phyloP scores from a whole-genome alignment of 768 basidiomycete genomes.

The Mycena polygramma region DNA sequence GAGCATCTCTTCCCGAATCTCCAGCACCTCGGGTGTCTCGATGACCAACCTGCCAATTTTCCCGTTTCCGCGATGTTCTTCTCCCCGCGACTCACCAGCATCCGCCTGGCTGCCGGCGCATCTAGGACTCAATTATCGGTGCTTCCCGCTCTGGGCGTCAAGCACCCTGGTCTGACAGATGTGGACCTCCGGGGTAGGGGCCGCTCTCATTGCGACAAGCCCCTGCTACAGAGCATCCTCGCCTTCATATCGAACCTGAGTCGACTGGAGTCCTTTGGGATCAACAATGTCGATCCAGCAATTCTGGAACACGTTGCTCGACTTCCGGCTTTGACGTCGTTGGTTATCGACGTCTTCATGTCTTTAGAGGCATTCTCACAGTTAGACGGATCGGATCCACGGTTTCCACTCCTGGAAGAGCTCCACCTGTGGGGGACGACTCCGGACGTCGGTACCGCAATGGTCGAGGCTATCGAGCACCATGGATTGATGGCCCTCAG shows the following conservation, averaged over 20 bases:
- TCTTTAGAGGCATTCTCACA: no score
- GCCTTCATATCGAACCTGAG: neutral
- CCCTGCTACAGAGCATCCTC: neutral
- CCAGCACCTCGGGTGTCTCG: neutral
- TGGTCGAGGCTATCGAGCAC: neutral
- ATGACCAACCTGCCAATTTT: neutral
- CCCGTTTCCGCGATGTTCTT: neutral
- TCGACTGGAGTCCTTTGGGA: neutral
- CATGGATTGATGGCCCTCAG: neutral
- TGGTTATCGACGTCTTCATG: neutral
- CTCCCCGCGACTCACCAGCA: neutral
- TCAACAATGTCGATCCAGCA: neutral
- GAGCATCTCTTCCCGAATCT: conserved; percentile 1
- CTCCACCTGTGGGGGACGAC: neutral
- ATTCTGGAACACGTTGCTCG: neutral
- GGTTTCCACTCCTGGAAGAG: neutral
- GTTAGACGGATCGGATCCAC: neutral
- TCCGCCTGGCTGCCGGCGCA: neutral
- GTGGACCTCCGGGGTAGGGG: neutral
- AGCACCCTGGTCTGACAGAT: neutral
- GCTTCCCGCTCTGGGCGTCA: neutral
- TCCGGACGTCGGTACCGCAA: neutral
- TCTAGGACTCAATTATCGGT: neutral
- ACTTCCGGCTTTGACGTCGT: neutral
- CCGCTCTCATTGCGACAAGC: neutral